Evolutionary conservation across 176 grass and related monocot species (phyloP).

Genomic region (Metroxylon sagu): DNA sequence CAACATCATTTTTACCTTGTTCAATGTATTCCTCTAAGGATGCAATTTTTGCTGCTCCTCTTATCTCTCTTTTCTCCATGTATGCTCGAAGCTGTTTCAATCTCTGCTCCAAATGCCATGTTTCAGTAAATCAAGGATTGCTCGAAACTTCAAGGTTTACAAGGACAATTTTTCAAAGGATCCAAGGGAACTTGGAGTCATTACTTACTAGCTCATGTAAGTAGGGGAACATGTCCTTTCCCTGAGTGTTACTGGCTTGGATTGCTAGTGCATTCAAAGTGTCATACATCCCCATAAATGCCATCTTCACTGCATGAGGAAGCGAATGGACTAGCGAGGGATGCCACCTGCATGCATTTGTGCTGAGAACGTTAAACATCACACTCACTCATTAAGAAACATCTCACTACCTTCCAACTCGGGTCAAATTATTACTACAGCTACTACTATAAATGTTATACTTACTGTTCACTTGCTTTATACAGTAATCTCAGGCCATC

Average conservation of each 20-base stretch:
- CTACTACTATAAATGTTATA: background rate
- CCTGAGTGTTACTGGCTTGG: constrained; percentile 11
- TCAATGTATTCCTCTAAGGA: constrained; percentile 16
- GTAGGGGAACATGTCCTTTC: constrained; percentile 12
- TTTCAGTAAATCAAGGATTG: no score
- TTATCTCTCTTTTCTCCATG: constrained; percentile 17
- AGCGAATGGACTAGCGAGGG: constrained; percentile 16
- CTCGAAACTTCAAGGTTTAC: no score
- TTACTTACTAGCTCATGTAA: constrained; percentile 23
- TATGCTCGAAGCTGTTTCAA: constrained; percentile 17
- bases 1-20: constrained; percentile 5
- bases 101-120: constrained; percentile 3
- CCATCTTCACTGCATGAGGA: constrained; percentile 2
- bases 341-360: constrained; percentile 17
- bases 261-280: constrained; percentile 13
- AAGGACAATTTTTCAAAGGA: no score
- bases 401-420: no score
- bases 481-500: constrained; percentile 16
- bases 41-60: background rate
- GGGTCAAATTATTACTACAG: no score
- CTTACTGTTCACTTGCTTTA: constrained; percentile 20
- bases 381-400: no score
- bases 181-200: background rate
- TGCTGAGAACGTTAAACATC: no score
- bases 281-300: constrained; percentile 6